Evolutionary conservation across 208 protist genomes (phyloP).

Genomic region (Porcisia deanei): DNA sequence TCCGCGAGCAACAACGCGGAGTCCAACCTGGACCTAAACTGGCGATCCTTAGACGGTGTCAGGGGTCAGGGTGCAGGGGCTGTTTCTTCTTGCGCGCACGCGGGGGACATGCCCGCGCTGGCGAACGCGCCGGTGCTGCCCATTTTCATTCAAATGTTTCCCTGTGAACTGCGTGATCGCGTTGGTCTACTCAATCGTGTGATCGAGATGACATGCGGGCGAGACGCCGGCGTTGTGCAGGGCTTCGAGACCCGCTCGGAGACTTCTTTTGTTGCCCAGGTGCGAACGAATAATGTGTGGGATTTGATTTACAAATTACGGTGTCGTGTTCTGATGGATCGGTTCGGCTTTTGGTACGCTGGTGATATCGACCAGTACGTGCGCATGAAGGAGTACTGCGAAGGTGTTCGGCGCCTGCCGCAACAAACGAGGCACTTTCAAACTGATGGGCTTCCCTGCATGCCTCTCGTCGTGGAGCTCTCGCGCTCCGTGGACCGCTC

Average conservation of each 20-base stretch:
- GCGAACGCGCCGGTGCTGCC: constrained; percentile 29
- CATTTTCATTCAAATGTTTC: constrained; percentile 86
- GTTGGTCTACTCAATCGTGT: constrained; percentile 68
- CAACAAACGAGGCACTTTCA: constrained; percentile 73
- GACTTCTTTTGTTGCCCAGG: constrained; percentile 69
- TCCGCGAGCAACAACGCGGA: constrained; percentile 12
- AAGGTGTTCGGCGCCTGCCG: constrained; percentile 60
- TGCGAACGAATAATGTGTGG: constrained; percentile 53
- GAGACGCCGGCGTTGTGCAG: constrained; percentile 39
- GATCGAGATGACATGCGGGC: constrained; percentile 45
- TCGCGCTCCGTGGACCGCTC: constrained; percentile 38
- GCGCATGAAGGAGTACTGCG: constrained; percentile 79
- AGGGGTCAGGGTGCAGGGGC: constrained; percentile 8
- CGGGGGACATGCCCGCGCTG: constrained; percentile 10
- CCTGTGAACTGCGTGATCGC: constrained; percentile 69
- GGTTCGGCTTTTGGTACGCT: constrained; percentile 81
- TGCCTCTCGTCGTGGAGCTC: constrained; percentile 84
- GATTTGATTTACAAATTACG: constrained; percentile 63
- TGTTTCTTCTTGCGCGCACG: neutral
- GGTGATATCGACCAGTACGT: constrained; percentile 58
- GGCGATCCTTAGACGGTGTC: constrained; percentile 18
- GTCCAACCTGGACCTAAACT: constrained; percentile 13
- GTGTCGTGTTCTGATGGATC: constrained; percentile 82
- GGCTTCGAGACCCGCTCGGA: constrained; percentile 69
- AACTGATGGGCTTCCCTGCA: constrained; percentile 77